These are phyloP conservation scores for Calonectria pseudoturangicola DNA, from an alignment of 2,329 filamentous ascomycete genomes.

Conservation along the genomic window DNA sequence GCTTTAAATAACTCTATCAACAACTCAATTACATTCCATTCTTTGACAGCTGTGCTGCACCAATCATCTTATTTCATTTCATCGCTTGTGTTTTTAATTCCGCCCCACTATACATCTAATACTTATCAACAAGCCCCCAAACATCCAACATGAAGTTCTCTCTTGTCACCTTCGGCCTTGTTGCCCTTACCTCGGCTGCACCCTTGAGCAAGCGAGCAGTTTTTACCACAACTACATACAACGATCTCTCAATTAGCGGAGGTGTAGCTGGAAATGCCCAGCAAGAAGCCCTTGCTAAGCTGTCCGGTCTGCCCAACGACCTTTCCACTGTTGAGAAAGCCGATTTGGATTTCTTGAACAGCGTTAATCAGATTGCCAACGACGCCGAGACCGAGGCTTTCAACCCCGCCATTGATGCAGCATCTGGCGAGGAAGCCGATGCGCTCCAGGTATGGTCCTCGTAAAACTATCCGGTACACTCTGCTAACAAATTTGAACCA, in stretches of 20 bases:
- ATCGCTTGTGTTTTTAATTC: neutral
- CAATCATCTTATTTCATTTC: neutral
- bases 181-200: constrained; percentile 53
- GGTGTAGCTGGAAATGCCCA: constrained; percentile 67
- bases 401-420: constrained; percentile 71
- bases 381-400: constrained; percentile 72
- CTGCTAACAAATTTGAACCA: constrained; percentile 45
- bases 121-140: neutral
- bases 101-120: neutral
- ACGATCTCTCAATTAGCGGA: constrained; percentile 68
- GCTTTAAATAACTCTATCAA: constrained; percentile 15
- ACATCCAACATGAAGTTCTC: constrained; percentile 60
- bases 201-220: constrained; percentile 57
- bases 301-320: constrained; percentile 62
- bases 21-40: constrained; percentile 6
- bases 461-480: accelerated
- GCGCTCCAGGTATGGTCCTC: constrained; percentile 65
- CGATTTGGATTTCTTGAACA: constrained; percentile 70
- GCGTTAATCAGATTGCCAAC: constrained; percentile 72
- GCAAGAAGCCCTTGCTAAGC: constrained; percentile 64
- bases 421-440: constrained; percentile 65
- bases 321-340: constrained; percentile 65
- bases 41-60: constrained; percentile 26
- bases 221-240: constrained; percentile 61
- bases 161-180: constrained; percentile 53